These are phyloP conservation scores for Hemileccinum rubropunctum DNA, from an alignment of 768 basidiomycete species.

Conservation along the genomic window DNA sequence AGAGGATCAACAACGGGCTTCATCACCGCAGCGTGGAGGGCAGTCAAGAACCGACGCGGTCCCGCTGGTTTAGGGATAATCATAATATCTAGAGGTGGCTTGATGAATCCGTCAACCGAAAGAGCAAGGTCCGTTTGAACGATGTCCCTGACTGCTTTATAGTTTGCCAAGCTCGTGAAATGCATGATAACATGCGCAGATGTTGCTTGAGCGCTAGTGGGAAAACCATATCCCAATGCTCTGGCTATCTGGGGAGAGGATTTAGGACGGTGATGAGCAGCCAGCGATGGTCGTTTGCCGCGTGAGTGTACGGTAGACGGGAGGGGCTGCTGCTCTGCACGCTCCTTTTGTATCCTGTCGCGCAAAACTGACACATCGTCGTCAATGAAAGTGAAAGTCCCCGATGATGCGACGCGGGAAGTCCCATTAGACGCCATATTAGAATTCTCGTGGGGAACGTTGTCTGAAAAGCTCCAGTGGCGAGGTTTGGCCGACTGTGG, in stretches of 20 bases:
- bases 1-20: constrained; percentile 88
- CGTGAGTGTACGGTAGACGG: constrained; percentile 43
- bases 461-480: constrained; percentile 22
- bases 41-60: constrained; percentile 88
- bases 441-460: constrained; percentile 18
- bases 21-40: constrained; percentile 85
- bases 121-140: constrained; percentile 56
- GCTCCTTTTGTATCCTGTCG: constrained; percentile 66
- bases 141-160: constrained; percentile 82
- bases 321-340: constrained; percentile 45
- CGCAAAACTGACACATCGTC: constrained; percentile 84
- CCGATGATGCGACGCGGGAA: constrained; percentile 24
- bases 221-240: constrained; percentile 38
- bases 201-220: constrained; percentile 27
- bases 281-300: constrained; percentile 64
- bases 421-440: constrained; percentile 18
- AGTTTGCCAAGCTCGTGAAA: constrained; percentile 89
- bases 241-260: constrained; percentile 81
- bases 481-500: constrained; percentile 17
- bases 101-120: constrained; percentile 44
- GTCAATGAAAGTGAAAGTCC: constrained; percentile 87
- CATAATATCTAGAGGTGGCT: constrained; percentile 81
- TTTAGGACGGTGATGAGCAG: constrained; percentile 65
- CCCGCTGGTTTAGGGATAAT: constrained; percentile 98
- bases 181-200: constrained; percentile 60